These are phyloP conservation scores for Musa troglodytarum DNA, from an alignment of 176 grass and related monocot genomes.

Conservation along the genomic window DNA sequence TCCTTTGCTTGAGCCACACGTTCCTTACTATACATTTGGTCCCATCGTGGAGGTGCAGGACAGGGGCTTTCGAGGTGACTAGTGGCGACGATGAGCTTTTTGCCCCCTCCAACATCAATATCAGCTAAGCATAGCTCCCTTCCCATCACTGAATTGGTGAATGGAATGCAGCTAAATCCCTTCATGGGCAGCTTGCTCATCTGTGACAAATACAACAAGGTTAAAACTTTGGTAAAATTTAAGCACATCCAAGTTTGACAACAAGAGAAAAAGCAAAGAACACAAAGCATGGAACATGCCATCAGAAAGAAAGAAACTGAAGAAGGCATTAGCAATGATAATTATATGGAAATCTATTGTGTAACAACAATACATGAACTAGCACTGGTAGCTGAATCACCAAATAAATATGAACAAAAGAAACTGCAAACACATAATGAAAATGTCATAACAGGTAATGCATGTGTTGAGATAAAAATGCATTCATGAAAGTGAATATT, in stretches of 20 bases:
- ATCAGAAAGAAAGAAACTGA: background rate
- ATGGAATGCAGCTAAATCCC: conserved; percentile 24
- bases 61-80: conserved; percentile 83
- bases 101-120: conserved; percentile 15
- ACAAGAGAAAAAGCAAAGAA: too few species aligned
- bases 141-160: conserved; percentile 57
- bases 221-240: background rate
- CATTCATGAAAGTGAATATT: too few species aligned
- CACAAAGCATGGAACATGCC: too few species aligned
- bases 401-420: background rate
- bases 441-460: background rate
- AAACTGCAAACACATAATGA: background rate
- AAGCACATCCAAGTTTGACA: too few species aligned
- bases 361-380: background rate
- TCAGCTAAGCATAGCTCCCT: conserved; percentile 50
- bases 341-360: too few species aligned
- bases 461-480: too few species aligned
- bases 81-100: conserved; percentile 41
- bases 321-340: background rate
- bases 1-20: conserved; percentile 50
- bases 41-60: conserved; percentile 65
- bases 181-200: conserved; percentile 45
- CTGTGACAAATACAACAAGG: conserved; percentile 30
- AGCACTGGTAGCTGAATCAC: background rate
- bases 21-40: conserved; percentile 79